These are phyloP conservation scores for Thraustochytrium sp. DNA, from an alignment of 352 stramenopile genomes.

Conservation along the genomic window DNA sequence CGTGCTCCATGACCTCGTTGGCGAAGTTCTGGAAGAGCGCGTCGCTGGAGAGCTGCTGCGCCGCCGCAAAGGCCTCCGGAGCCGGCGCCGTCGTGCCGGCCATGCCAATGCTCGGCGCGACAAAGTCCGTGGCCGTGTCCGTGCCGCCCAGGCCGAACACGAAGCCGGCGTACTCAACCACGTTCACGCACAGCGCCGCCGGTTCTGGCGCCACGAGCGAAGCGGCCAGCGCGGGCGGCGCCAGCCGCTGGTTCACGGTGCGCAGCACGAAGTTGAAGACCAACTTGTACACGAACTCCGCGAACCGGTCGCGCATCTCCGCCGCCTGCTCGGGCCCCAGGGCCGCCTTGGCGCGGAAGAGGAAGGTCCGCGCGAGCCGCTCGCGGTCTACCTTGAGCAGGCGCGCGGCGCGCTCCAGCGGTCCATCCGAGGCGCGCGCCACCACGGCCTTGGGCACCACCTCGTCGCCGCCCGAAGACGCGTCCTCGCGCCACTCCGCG, in stretches of 20 bases:
- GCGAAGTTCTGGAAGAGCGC: conserved; percentile 28
- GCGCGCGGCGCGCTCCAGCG: background rate
- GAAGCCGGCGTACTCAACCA: background rate
- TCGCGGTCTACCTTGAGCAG: background rate
- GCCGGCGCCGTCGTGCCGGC: background rate
- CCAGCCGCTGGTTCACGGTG: background rate
- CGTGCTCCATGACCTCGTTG: conserved; percentile 28
- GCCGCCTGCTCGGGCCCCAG: background rate
- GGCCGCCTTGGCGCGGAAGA: background rate
- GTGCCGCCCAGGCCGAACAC: background rate
- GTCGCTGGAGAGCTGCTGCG: background rate
- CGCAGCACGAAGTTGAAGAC: background rate
- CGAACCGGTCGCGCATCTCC: conserved; percentile 19
- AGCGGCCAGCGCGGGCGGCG: background rate
- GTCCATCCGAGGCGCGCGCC: too few species aligned
- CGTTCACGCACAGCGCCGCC: background rate
- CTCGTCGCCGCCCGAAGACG: background rate
- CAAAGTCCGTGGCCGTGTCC: background rate
- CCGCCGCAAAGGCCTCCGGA: background rate
- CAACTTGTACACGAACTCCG: conserved; percentile 11
- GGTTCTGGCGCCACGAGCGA: background rate
- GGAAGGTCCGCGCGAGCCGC: background rate
- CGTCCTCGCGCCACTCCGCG: background rate
- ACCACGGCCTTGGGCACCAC: background rate
- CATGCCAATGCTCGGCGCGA: background rate